A percentile compares a stretch with the other conserved stretches of the same genome.
Conservation (phyloP, 306 rosid genomes). For the Acacia confusa region DNA sequence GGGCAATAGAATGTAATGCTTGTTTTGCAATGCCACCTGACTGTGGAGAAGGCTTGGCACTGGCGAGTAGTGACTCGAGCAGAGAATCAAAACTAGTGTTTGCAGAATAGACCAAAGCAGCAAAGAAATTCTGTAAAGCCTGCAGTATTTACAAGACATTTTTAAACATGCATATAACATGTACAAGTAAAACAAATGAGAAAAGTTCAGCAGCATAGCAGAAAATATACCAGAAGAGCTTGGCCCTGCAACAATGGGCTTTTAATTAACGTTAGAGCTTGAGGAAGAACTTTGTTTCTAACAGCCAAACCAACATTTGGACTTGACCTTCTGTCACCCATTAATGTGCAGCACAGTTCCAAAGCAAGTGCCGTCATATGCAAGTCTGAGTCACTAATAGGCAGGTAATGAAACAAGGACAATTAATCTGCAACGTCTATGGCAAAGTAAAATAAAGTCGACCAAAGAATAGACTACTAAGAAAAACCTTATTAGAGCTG, state of each 20-base stretch:
- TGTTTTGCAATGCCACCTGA: constrained; percentile 98
- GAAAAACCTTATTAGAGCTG: constrained; percentile 82
- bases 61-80: constrained; percentile 85
- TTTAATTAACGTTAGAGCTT: constrained; percentile 84
- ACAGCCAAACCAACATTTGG: constrained; percentile 88
- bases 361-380: constrained; percentile 99
- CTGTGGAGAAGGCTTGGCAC: constrained; percentile 94
- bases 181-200: constrained; percentile 8
- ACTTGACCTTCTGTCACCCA: constrained; percentile 95
- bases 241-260: constrained; percentile 98
- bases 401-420: constrained; percentile 22
- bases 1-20: constrained; percentile 93
- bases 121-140: constrained; percentile 92
- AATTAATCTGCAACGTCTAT: constrained; percentile 22
- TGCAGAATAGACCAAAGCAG: constrained; percentile 88
- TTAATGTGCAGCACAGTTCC: constrained; percentile 94
- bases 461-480: neutral
- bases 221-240: constrained; percentile 73
- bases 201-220: constrained; percentile 23
- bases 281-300: constrained; percentile 97
- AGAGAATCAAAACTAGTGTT: constrained; percentile 92
- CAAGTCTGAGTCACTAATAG: constrained; percentile 93
- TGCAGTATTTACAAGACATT: constrained; percentile 40
- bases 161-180: constrained; percentile 34
- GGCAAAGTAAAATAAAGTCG: neutral